These are phyloP conservation scores for Dryas octopetala DNA, from an alignment of 306 rosid species.

Conservation along the genomic window DNA sequence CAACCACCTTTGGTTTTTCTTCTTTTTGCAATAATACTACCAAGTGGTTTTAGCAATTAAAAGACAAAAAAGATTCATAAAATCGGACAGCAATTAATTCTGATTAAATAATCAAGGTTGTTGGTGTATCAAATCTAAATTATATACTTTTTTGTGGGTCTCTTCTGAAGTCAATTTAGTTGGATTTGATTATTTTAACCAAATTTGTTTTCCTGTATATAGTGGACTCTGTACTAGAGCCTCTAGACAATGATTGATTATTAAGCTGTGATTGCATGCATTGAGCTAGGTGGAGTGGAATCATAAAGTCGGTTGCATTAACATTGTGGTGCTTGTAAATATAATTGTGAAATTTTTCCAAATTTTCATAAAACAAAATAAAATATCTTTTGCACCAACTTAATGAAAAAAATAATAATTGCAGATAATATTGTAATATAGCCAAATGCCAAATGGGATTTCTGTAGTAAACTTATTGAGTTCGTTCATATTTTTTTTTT, in stretches of 20 bases:
- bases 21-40: background rate
- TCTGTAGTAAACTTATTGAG: no score
- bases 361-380: background rate
- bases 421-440: no score
- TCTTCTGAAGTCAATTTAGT: background rate
- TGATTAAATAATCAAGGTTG: constrained; percentile 20
- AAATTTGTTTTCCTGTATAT: background rate
- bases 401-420: no score
- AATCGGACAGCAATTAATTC: background rate
- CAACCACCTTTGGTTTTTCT: background rate
- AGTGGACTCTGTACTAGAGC: background rate
- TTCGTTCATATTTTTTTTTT: no score
- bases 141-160: background rate
- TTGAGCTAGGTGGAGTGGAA: background rate
- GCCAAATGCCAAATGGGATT: no score
- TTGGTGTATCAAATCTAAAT: constrained; percentile 24
- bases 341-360: background rate
- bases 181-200: constrained; percentile 4
- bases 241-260: background rate
- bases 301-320: constrained; percentile 3
- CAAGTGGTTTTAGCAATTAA: background rate
- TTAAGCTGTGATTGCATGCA: background rate
- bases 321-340: background rate
- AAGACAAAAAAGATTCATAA: constrained; percentile 5
- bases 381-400: no score